A percentile compares a stretch with the other conserved stretches of the same genome.
phyloP scores from a whole-genome alignment of 441 rosid species.

The Populus hybrid region DNA sequence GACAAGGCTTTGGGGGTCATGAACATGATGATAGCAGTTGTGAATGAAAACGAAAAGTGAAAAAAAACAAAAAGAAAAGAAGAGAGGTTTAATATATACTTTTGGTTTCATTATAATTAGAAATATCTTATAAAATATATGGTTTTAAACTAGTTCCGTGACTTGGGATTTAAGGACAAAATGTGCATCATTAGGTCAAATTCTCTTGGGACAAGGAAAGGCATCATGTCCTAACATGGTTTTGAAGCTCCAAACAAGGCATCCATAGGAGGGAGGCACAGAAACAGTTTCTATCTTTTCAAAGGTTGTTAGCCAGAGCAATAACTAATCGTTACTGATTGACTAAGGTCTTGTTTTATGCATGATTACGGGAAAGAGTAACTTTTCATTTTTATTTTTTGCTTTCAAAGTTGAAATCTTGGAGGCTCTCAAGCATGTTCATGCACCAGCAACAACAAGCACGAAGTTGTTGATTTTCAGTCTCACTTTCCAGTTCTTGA shows the following conservation, averaged over 20 bases:
- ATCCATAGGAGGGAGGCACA: background rate
- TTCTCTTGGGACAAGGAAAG: background rate
- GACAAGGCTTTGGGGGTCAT: background rate
- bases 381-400: background rate
- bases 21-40: background rate
- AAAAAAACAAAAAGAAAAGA: background rate
- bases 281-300: background rate
- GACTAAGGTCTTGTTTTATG: background rate
- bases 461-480: background rate
- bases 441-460: background rate
- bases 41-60: slow-evolving; percentile 7
- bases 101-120: slow-evolving; percentile 4
- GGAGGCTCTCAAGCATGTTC: background rate
- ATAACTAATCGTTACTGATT: background rate
- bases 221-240: slow-evolving; percentile 8
- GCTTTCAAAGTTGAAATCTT: no score
- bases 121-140: background rate
- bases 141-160: slow-evolving; percentile 8
- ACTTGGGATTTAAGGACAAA: slow-evolving; percentile 23
- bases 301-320: background rate
- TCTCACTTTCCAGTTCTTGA: background rate
- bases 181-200: slow-evolving; percentile 15
- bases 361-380: background rate
- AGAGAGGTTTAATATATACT: background rate
- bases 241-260: background rate